Evolutionary conservation across 2,329 filamentous ascomycete genomes (phyloP), one percentile per base, ranked within the genome.

Genomic region (Colletotrichum destructivum): DNA sequence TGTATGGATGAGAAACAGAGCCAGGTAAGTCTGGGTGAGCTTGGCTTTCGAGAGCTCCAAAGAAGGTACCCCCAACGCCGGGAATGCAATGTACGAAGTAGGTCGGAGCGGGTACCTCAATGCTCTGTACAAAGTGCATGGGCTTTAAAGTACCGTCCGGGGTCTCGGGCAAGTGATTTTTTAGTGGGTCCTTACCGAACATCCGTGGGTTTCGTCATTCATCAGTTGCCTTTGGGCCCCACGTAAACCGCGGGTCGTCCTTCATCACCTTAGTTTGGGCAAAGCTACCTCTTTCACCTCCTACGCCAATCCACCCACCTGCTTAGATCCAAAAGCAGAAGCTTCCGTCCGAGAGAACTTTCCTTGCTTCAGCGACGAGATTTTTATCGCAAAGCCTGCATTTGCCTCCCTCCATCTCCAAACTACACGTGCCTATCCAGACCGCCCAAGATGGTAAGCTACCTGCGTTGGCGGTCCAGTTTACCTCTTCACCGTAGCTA

Each of bases 371-470:
- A 35, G 35, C 23, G 21, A 52, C 46, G 18, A 55, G 21, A 23
- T 23, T 6, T 13, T 40, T n/a, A 18, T 31, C 38, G 26, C 38
- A 49, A 55, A 47, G 46, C 23, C 16, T 42, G 12, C 11, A 5
- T 26, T n/a, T 42, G 12, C 42, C 23, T 35, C 44, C 1, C 15
- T 21, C 18, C 51, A 31, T 23, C 38, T 26, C 31, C 4, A 2
- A 49, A 31, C 13, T 21, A 49, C 18, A 63, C 44, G 31, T 38
- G 40, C 38, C 16, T 4, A 55, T 64, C 40, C 26, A 56, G 38
- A 69, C 54, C 42, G 59, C 59, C 51, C 60, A 73, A 49, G 52
- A 78, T 78, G 76, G 76, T 77, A 64, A 65, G 76, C 52, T 40
- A 56, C 5, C 31, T 38, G 9, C 35, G 35, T 35, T 56, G 23